Conservation (phyloP, 371 early-diverging fungal species). For the Apophysomyces elegans region DNA sequence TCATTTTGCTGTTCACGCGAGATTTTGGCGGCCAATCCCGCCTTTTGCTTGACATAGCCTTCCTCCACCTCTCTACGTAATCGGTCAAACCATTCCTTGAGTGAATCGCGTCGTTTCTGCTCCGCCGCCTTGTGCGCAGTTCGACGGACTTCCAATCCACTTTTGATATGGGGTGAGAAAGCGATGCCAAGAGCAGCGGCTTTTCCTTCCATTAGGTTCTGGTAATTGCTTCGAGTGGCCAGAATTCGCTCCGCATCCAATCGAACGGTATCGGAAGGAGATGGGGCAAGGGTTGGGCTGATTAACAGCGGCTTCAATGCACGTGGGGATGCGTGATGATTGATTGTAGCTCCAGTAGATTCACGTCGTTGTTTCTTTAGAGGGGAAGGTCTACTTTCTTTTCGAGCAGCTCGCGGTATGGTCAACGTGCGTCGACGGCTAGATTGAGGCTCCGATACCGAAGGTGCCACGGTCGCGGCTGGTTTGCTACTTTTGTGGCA, state of each 20-base stretch:
- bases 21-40: slow-evolving; percentile 26
- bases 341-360: slow-evolving; percentile 11
- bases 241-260: slow-evolving; percentile 55
- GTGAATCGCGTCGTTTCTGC: slow-evolving; percentile 90
- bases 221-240: slow-evolving; percentile 86
- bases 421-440: slow-evolving; percentile 8
- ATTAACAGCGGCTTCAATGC: slow-evolving; percentile 49
- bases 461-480: background rate
- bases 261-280: slow-evolving; percentile 20
- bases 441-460: background rate
- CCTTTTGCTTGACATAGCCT: slow-evolving; percentile 52
- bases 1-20: slow-evolving; percentile 32
- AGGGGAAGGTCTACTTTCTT: slow-evolving; percentile 5
- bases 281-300: slow-evolving; percentile 42
- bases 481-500: slow-evolving; percentile 4
- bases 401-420: background rate
- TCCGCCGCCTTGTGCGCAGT: slow-evolving; percentile 92
- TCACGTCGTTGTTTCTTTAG: slow-evolving; percentile 30
- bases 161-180: slow-evolving; percentile 71
- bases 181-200: slow-evolving; percentile 75
- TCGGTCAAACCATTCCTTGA: slow-evolving; percentile 86
- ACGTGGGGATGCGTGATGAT: slow-evolving; percentile 40
- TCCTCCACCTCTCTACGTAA: slow-evolving; percentile 73
- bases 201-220: slow-evolving; percentile 82
- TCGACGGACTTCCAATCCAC: slow-evolving; percentile 74